Evolutionary conservation across 1,284 basidiomycete species (phyloP).

Genomic region (Trichosporon sp.): DNA sequence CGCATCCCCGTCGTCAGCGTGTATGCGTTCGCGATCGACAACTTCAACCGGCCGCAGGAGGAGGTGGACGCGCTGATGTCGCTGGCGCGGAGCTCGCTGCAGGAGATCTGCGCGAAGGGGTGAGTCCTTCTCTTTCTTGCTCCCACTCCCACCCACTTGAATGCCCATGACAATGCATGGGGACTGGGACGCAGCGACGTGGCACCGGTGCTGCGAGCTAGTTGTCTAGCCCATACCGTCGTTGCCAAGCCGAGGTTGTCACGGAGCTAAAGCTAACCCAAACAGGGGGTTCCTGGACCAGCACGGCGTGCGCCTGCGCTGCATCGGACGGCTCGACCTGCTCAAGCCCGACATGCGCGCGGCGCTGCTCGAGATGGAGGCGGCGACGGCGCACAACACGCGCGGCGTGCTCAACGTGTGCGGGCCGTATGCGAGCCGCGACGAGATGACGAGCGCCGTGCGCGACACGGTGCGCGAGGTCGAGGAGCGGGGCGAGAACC

Average conservation of each 20-base stretch:
- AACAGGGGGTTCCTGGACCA: conserved; percentile 69
- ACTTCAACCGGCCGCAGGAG: conserved; percentile 80
- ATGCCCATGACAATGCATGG: not conserved
- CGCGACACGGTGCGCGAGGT: conserved; percentile 57
- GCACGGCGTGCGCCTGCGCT: conserved; percentile 78
- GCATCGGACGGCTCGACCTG: conserved; percentile 73
- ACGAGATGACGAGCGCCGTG: conserved; percentile 83
- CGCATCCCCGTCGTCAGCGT: conserved; percentile 78
- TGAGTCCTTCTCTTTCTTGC: conserved; percentile 54
- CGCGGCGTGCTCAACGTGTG: conserved; percentile 90
- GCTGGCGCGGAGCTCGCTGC: conserved; percentile 72
- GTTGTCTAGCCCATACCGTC: no score
- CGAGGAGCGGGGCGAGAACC: conserved; percentile 40
- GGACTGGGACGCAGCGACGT: not conserved
- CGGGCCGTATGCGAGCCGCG: conserved; percentile 86
- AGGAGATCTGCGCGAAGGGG: conserved; percentile 80
- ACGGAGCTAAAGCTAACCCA: not conserved
- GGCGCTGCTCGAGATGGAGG: conserved; percentile 70
- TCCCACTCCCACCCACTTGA: no score
- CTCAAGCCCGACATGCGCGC: conserved; percentile 69
- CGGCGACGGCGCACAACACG: conserved; percentile 68
- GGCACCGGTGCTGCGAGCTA: not conserved
- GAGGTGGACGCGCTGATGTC: conserved; percentile 87
- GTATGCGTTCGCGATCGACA: conserved; percentile 96
- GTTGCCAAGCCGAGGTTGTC: not conserved